Percentiles rank a stretch among this genome's conserved stretches.
Evolutionary conservation across 768 basidiomycete genomes (phyloP).

Genomic region (Russula sp.): DNA sequence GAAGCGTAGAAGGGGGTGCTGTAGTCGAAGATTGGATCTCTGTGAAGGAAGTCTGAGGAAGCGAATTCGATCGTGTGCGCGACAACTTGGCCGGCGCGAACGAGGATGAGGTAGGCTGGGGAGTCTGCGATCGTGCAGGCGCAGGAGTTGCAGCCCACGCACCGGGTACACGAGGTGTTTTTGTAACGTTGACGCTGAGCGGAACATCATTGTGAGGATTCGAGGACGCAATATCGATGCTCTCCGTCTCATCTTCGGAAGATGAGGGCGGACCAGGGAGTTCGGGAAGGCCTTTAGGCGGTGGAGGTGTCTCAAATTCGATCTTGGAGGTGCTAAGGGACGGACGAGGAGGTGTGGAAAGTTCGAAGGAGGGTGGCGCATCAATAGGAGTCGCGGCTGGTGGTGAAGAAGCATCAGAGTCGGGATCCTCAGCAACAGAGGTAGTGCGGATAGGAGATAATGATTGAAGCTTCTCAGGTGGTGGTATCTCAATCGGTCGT

Average conservation of each 20-base stretch:
- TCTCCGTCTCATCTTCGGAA: no score
- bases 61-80: slow-evolving; percentile 27
- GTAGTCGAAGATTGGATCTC: slow-evolving; percentile 1
- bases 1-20: slow-evolving; percentile 15
- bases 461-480: slow-evolving; percentile 33
- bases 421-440: neutral
- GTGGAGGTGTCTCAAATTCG: slow-evolving; percentile 60
- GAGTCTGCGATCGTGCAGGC: slow-evolving; percentile 29
- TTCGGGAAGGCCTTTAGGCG: slow-evolving; percentile 59
- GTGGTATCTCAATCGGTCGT: no score
- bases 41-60: slow-evolving; percentile 23
- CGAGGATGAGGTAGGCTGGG: slow-evolving; percentile 13
- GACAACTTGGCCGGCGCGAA: slow-evolving; percentile 1
- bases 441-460: slow-evolving; percentile 32
- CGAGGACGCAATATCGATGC: no score
- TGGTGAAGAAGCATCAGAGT: neutral
- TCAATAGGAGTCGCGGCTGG: slow-evolving; percentile 29
- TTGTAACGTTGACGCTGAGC: no score
- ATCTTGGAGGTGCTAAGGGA: slow-evolving; percentile 44
- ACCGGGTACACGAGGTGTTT: slow-evolving; percentile 47
- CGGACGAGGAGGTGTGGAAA: slow-evolving; percentile 50
- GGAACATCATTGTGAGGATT: no score
- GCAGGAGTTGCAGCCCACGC: slow-evolving; percentile 46
- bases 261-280: no score
- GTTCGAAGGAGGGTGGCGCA: slow-evolving; percentile 31